These are phyloP conservation scores for Handroanthus guayacan DNA, from an alignment of 257 asterid genomes.

Conservation along the genomic window DNA sequence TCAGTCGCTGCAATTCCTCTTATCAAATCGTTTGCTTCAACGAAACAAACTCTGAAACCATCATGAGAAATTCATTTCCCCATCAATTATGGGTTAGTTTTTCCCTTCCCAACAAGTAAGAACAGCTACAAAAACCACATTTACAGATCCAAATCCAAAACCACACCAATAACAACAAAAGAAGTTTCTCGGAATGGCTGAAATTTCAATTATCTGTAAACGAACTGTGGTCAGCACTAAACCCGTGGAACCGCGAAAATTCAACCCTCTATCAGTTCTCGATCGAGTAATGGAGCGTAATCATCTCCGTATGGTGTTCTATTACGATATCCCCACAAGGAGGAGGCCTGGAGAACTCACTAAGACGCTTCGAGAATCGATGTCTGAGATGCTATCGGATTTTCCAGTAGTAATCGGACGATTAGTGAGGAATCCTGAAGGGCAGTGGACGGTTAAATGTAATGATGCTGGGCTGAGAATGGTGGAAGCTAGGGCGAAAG, in stretches of 20 bases:
- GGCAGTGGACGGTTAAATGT: conserved; percentile 62
- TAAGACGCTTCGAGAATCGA: conserved; percentile 48
- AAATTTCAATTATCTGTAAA: conserved; percentile 56
- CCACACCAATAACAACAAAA: neutral
- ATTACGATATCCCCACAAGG: conserved; percentile 43
- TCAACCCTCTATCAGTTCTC: conserved; percentile 54
- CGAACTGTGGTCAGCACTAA: conserved; percentile 59
- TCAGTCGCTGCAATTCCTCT: conserved; percentile 26
- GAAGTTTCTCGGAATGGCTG: conserved; percentile 45
- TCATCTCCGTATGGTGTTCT: conserved; percentile 50
- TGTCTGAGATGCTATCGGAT: conserved; percentile 46
- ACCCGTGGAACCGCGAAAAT: conserved; percentile 53
- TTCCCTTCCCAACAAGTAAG: conserved; percentile 25
- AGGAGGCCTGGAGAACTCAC: conserved; percentile 45
- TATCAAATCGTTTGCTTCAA: neutral
- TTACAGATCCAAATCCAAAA: neutral
- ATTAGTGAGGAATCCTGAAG: conserved; percentile 46
- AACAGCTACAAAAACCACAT: neutral
- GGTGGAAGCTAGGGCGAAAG: conserved; percentile 56
- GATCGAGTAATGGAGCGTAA: conserved; percentile 59
- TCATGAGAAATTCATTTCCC: conserved; percentile 45
- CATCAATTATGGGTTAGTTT: conserved; percentile 37
- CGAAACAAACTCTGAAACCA: no score
- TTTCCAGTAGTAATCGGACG: conserved; percentile 59
- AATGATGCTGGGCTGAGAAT: conserved; percentile 69